Conservation (phyloP, 306 rosid genomes). For the Delonix regia region DNA sequence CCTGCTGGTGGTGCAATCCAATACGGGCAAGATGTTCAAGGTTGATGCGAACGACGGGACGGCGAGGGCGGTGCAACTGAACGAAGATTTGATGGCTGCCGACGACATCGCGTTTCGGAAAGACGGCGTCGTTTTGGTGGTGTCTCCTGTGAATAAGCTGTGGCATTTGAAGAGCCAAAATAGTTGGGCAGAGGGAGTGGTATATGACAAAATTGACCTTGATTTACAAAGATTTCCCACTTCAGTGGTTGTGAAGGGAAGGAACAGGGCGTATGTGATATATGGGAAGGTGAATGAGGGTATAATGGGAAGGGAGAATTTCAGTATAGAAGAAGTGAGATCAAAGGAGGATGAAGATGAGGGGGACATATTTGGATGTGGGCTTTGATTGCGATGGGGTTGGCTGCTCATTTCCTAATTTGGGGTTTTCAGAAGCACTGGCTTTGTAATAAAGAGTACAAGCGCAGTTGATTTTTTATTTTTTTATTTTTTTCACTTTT, state of each 20-base stretch:
- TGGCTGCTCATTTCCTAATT: constrained; percentile 60
- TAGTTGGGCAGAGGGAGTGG: constrained; percentile 63
- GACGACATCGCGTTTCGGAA: constrained; percentile 61
- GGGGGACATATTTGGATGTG: constrained; percentile 63
- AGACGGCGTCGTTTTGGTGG: constrained; percentile 84
- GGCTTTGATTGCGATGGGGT: constrained; percentile 66
- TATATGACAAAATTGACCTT: constrained; percentile 70
- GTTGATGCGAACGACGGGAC: constrained; percentile 67
- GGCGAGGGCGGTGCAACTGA: constrained; percentile 55
- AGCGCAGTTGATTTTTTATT: constrained; percentile 43
- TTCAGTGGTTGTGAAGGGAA: constrained; percentile 49
- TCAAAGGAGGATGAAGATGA: constrained; percentile 56
- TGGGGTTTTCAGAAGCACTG: constrained; percentile 86
- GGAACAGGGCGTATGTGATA: constrained; percentile 64
- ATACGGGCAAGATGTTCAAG: constrained; percentile 84
- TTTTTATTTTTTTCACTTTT: not conserved
- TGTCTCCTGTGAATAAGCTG: constrained; percentile 35
- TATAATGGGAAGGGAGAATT: constrained; percentile 58
- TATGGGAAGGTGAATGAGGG: constrained; percentile 63
- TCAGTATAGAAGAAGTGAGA: constrained; percentile 62
- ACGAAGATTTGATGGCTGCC: constrained; percentile 50
- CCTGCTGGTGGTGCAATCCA: constrained; percentile 69
- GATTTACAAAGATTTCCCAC: constrained; percentile 63
- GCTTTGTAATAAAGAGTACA: constrained; percentile 55
- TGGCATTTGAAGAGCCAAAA: constrained; percentile 78